These are phyloP conservation scores for Rhodosporidiobolus sp. DNA, from an alignment of 768 basidiomycete species.

Conservation along the genomic window DNA sequence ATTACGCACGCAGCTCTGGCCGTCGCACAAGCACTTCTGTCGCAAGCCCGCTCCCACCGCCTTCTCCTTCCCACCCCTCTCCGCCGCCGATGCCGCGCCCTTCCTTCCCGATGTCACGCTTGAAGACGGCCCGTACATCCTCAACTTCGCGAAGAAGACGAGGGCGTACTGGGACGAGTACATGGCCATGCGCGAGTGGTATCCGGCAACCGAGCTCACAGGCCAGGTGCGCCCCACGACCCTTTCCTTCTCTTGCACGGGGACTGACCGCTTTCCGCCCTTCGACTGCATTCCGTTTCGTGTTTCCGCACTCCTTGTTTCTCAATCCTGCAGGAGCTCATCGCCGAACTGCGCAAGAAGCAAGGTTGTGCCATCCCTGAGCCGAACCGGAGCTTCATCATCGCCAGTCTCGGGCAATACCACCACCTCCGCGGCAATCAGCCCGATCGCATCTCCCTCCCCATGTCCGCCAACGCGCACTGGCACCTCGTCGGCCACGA, in stretches of 20 bases:
- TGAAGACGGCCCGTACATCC: neutral
- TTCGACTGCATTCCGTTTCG: too few species aligned
- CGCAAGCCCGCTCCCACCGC: neutral
- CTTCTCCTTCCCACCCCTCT: neutral
- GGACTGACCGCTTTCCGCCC: too few species aligned
- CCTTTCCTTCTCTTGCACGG: neutral
- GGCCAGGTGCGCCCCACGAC: neutral
- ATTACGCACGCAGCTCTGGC: neutral
- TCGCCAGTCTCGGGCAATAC: neutral
- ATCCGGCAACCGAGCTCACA: neutral
- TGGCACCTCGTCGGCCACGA: neutral
- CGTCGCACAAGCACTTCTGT: neutral
- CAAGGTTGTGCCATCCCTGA: neutral
- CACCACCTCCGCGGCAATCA: neutral
- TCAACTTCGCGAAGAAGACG: neutral
- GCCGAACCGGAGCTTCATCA: neutral
- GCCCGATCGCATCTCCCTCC: neutral
- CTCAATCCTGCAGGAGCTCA: neutral
- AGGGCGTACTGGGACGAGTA: neutral
- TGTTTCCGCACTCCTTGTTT: too few species aligned
- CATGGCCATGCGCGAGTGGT: neutral
- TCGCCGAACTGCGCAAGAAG: neutral
- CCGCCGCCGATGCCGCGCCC: neutral
- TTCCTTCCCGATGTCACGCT: neutral
- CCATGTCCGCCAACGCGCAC: neutral